Evolutionary conservation across 2,329 filamentous ascomycete species (phyloP).

Genomic region (Grosmannia huntii): DNA sequence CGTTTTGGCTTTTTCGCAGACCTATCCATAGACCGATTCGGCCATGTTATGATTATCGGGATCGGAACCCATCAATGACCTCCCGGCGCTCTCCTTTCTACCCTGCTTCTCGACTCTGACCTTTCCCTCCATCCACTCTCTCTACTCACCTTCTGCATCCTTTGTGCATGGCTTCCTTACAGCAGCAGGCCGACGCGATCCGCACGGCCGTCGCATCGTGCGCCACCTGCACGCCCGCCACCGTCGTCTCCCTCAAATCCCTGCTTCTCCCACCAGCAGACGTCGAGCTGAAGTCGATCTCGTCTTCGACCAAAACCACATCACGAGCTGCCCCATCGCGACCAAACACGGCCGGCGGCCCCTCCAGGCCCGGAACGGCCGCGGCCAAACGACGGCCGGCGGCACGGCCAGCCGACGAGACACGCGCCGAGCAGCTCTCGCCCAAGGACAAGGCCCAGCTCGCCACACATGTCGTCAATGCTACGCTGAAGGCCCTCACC

Average conservation of each 20-base stretch:
- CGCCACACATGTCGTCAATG: conserved; percentile 63
- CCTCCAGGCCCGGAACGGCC: conserved; percentile 14
- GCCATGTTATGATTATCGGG: conserved; percentile 22
- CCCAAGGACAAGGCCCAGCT: conserved; percentile 51
- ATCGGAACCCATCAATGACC: conserved; percentile 15
- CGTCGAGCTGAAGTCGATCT: conserved; percentile 12
- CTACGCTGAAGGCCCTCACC: conserved; percentile 53
- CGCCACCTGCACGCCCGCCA: conserved; percentile 34
- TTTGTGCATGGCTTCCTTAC: conserved; percentile 23
- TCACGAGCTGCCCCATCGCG: conserved; percentile 11
- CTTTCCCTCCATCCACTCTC: conserved; percentile 9
- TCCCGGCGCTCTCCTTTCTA: conserved; percentile 13
- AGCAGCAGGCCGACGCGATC: conserved; percentile 30
- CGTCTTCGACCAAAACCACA: conserved; percentile 13
- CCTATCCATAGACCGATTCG: conserved; percentile 12
- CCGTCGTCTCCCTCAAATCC: conserved; percentile 29
- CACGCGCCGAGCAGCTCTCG: conserved; percentile 22
- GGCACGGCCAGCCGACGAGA: conserved; percentile 5
- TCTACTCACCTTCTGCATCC: neutral
- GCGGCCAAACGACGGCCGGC: conserved; percentile 13
- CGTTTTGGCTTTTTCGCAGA: conserved; percentile 10
- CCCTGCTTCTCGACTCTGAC: neutral
- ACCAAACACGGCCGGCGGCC: conserved; percentile 12
- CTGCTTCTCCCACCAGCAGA: conserved; percentile 28
- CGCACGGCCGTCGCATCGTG: conserved; percentile 31